A percentile compares a stretch with the other conserved stretches of the same genome.
phyloP scores from a whole-genome alignment of 352 stramenopile species.

The Peronosclerospora sorghi region DNA sequence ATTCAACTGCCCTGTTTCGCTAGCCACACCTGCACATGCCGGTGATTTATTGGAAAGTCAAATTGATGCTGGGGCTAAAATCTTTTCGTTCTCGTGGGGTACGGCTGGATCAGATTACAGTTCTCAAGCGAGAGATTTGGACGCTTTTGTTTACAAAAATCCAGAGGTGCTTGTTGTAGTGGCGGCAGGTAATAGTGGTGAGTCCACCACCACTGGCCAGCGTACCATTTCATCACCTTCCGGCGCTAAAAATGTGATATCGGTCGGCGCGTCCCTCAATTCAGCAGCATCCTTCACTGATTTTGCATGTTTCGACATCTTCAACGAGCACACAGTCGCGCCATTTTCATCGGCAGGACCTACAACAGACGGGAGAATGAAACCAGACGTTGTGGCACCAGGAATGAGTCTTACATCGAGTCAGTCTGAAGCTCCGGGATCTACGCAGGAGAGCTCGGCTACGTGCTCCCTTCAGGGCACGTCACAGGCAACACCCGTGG shows the following conservation, averaged over 20 bases:
- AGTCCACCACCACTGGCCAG: conserved; percentile 37
- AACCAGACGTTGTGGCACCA: conserved; percentile 81
- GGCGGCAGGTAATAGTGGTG: conserved; percentile 84
- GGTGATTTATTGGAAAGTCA: conserved; percentile 52
- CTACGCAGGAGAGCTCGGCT: conserved; percentile 34
- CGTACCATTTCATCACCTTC: conserved; percentile 70
- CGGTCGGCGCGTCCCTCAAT: conserved; percentile 69
- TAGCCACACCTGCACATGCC: conserved; percentile 54
- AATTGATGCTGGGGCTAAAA: conserved; percentile 54
- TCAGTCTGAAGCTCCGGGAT: conserved; percentile 43
- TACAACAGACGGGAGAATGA: conserved; percentile 73
- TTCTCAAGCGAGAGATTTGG: conserved; percentile 58
- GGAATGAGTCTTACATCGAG: conserved; percentile 76
- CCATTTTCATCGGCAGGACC: conserved; percentile 77
- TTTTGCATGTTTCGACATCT: conserved; percentile 40
- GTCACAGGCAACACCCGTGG: conserved; percentile 62
- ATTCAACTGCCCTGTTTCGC: conserved; percentile 35
- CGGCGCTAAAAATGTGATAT: conserved; percentile 79
- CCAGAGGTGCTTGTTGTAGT: conserved; percentile 79
- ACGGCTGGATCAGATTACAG: conserved; percentile 70
- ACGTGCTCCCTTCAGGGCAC: conserved; percentile 70
- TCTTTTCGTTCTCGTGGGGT: conserved; percentile 82
- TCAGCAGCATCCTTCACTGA: conserved; percentile 35
- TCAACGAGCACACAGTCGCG: conserved; percentile 67
- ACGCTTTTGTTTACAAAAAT: conserved; percentile 78